These are phyloP conservation scores for Syzygium oleosum DNA, from an alignment of 345 rosid species.

Conservation along the genomic window DNA sequence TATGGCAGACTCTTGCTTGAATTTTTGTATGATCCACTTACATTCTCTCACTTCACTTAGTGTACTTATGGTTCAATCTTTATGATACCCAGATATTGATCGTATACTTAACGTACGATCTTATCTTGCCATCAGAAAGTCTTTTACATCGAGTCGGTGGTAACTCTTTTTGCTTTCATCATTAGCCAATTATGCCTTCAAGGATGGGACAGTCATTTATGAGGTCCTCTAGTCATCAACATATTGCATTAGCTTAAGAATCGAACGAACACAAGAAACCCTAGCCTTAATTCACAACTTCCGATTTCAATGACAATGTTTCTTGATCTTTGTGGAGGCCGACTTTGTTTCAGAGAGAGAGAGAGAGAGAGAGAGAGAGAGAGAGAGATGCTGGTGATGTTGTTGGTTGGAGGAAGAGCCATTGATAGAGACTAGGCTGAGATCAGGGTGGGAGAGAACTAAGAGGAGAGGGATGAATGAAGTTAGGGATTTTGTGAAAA, in stretches of 20 bases:
- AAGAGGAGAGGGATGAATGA: background rate
- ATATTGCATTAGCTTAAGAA: background rate
- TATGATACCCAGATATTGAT: background rate
- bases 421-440: background rate
- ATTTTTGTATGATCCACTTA: background rate
- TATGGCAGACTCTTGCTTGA: background rate
- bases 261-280: background rate
- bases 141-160: background rate
- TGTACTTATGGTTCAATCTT: background rate
- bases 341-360: background rate
- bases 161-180: background rate
- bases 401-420: background rate
- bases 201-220: background rate
- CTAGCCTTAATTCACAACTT: background rate
- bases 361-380: too few relatives aligned
- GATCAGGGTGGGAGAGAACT: background rate
- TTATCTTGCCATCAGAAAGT: background rate
- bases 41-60: background rate
- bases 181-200: background rate
- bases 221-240: background rate
- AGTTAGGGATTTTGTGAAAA: background rate
- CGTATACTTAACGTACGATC: background rate
- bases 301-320: background rate
- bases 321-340: background rate
- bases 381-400: background rate